These are phyloP conservation scores for Keqinozyma sinolaborantium DNA, from an alignment of 1,139 yeast species.

Conservation along the genomic window DNA sequence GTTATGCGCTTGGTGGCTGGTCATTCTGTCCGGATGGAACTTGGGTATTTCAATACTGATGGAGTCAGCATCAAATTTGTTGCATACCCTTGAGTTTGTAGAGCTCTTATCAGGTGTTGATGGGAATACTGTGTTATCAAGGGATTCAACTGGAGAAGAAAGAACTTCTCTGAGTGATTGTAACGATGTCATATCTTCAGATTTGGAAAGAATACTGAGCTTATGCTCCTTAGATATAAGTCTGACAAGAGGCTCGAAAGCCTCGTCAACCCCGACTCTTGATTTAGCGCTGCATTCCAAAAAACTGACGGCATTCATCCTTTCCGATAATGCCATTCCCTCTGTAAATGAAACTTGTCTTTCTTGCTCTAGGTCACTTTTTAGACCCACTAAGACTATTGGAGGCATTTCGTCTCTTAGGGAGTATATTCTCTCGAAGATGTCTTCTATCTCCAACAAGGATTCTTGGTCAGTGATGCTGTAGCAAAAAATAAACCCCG, in stretches of 20 bases:
- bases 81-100: not conserved
- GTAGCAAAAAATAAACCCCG: slow-evolving; percentile 28
- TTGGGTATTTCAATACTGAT: slow-evolving; percentile 7
- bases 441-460: slow-evolving; percentile 26
- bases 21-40: slow-evolving; percentile 1
- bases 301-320: slow-evolving; percentile 25
- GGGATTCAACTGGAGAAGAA: slow-evolving; percentile 1
- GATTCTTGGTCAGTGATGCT: slow-evolving; percentile 24
- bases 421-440: slow-evolving; percentile 17
- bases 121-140: not conserved
- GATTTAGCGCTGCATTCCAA: slow-evolving; percentile 26
- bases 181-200: slow-evolving; percentile 6
- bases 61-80: slow-evolving; percentile 4
- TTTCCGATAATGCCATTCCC: slow-evolving; percentile 23
- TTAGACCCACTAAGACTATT: slow-evolving; percentile 29
- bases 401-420: slow-evolving; percentile 24
- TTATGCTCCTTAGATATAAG: slow-evolving; percentile 3
- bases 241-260: slow-evolving; percentile 25
- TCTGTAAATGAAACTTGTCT: slow-evolving; percentile 27
- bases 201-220: not conserved
- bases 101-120: not conserved
- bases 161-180: slow-evolving; percentile 8
- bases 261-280: slow-evolving; percentile 21
- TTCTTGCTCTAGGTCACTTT: slow-evolving; percentile 21
- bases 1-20: too few species aligned